Base-by-base conservation (phyloP, 768 basidiomycete species). In the Infundibulicybe gibba region DNA sequence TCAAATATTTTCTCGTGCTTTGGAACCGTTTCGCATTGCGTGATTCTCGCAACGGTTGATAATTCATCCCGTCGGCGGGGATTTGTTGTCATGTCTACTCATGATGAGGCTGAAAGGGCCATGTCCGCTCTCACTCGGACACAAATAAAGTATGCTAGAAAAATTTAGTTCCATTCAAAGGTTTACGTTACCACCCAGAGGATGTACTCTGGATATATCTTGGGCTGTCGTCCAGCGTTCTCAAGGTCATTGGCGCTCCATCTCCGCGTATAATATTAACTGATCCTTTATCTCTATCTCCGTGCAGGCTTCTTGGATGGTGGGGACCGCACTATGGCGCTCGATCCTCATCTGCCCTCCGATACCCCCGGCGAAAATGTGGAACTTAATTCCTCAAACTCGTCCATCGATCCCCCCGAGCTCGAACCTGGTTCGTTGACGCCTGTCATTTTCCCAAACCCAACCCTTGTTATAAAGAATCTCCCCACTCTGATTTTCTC, bases 141-240 rank as follows among this genome's bases (percentile, higher is more conserved):
- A 16, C 80, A 83, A 54, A 72, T 88, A 51, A 85, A 84, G 87
- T 87, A 54, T 46, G 72, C 53, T 8, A 47, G 15, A 35, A 14
- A 11, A 11, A 41, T 31, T 20, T 16, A 6, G 8, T 2, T 11
- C 6, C 6, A 8, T 14, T 25, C 5, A 35, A n/a, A 12, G n/a
- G n/a, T 3, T 12, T 40, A 49, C 39, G 52, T 32, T 40, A 42
- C 11, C 35, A 33, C 31, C 11, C 41, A 90, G 85, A 58, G 86
- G 87, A 6, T 83, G 90, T 56, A 72, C 75, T 15, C 78, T 91
- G 40, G 88, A 91, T 59, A 78, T 91, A 43, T 90, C 88, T 5
- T 91, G 88, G 88, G 89, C 88, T 14, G 88, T 91, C 17, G 88
- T 91, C 32, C 88, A 91, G 54, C 86, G 88, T 39, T 91, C 88